A percentile compares a stretch with the other conserved stretches of the same genome.
phyloP scores from a whole-genome alignment of 1,284 basidiomycete species.

The Jaminaea rosea region DNA sequence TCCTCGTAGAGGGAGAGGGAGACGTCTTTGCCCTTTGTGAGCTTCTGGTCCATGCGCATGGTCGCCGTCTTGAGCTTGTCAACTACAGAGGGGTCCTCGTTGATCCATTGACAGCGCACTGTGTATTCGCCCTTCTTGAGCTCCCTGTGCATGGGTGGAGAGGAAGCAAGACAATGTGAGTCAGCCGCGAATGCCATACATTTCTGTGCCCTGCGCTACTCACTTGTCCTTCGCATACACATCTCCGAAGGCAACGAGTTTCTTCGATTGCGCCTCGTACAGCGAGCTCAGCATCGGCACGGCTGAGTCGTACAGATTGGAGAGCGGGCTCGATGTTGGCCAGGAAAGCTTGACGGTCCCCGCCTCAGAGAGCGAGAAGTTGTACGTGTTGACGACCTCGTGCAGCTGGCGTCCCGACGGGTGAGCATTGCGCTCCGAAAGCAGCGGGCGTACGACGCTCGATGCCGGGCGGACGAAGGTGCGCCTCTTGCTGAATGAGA shows the following conservation, averaged over 20 bases:
- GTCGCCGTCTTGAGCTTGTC: constrained; percentile 38
- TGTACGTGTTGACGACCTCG: constrained; percentile 46
- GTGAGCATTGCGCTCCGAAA: constrained; percentile 32
- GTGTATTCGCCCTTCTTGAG: constrained; percentile 45
- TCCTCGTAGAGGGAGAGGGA: constrained; percentile 40
- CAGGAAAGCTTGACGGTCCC: constrained; percentile 1
- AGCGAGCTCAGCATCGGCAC: constrained; percentile 44
- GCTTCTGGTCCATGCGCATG: constrained; percentile 39
- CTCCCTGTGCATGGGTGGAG: no score
- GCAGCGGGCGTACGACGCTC: constrained; percentile 31
- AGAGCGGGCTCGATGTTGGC: constrained; percentile 35
- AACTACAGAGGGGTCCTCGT: constrained; percentile 36
- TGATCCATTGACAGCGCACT: constrained; percentile 37
- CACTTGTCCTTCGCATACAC: constrained; percentile 47
- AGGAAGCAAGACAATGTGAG: no score
- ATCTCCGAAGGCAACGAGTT: constrained; percentile 40
- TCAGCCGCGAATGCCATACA: no score
- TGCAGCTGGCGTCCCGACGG: constrained; percentile 38
- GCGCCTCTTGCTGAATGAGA: constrained; percentile 43
- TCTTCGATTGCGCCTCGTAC: constrained; percentile 34
- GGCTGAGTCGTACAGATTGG: constrained; percentile 44
- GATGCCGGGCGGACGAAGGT: constrained; percentile 37
- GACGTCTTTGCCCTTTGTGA: constrained; percentile 41
- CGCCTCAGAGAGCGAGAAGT: constrained; percentile 36
- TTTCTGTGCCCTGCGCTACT: no score